phyloP scores from a whole-genome alignment of 116 monocot genomes.

The Posidonia oceanica region DNA sequence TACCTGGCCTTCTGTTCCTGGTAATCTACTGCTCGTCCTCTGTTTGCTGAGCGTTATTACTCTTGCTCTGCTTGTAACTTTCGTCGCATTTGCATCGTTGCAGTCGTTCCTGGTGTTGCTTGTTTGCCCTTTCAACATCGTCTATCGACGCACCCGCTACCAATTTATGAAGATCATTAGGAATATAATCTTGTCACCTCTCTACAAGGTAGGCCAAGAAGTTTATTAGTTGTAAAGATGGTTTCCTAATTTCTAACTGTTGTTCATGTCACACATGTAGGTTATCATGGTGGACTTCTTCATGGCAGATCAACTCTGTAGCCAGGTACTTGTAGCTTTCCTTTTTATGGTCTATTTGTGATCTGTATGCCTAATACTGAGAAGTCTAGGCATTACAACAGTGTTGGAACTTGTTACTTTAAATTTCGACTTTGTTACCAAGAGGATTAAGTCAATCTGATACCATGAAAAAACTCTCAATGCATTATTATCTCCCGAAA shows the following conservation, averaged over 20 bases:
- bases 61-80: background rate
- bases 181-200: conserved; percentile 81
- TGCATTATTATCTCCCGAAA: too few species aligned
- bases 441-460: too few species aligned
- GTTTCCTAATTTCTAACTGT: background rate
- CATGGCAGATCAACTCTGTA: conserved; percentile 99
- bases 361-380: too few species aligned
- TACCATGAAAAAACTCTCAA: too few species aligned
- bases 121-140: conserved; percentile 78
- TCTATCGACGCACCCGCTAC: conserved; percentile 63
- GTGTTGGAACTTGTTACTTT: too few species aligned
- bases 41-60: background rate
- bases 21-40: conserved; percentile 21
- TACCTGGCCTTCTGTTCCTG: conserved; percentile 83
- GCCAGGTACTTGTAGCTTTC: conserved; percentile 47
- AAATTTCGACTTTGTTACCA: too few species aligned
- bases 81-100: background rate
- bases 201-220: conserved; percentile 63
- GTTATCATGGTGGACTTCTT: conserved; percentile 99
- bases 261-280: conserved; percentile 14
- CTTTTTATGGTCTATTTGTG: too few species aligned
- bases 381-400: too few species aligned
- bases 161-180: conserved; percentile 63
- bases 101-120: conserved; percentile 74
- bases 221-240: too few species aligned